These are phyloP conservation scores for Trichoderma polysporum DNA, from an alignment of 2,329 filamentous ascomycete species.

Conservation along the genomic window DNA sequence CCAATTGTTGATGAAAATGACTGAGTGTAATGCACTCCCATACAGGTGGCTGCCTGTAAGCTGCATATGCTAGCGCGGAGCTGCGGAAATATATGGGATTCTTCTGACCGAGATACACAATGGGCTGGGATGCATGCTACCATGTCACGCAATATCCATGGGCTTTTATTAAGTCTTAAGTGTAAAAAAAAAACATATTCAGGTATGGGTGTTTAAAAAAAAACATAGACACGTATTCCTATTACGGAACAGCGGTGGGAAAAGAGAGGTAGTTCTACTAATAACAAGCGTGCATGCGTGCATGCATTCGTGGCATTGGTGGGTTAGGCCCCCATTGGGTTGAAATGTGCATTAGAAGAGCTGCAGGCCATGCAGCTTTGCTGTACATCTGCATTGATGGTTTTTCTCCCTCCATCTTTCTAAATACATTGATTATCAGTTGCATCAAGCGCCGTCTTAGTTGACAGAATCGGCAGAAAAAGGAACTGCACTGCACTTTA, in stretches of 20 bases:
- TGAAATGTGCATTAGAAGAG: conserved; percentile 12
- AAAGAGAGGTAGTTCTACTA: neutral
- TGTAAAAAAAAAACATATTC: neutral
- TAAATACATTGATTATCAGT: neutral
- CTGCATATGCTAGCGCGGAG: neutral
- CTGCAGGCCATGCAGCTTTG: conserved; percentile 12
- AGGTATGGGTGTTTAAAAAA: neutral
- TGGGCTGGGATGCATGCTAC: neutral
- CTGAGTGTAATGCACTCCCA: neutral
- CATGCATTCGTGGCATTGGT: neutral
- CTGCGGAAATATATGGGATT: neutral
- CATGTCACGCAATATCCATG: neutral
- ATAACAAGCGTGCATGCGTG: neutral
- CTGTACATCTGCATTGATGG: neutral
- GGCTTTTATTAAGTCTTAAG: too few relatives aligned
- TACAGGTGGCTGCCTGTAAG: neutral
- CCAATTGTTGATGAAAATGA: neutral
- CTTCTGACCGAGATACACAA: neutral
- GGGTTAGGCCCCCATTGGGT: conserved; percentile 15
- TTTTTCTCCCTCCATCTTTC: neutral
- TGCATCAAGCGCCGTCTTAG: neutral
- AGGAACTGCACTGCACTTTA: neutral
- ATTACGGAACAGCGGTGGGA: neutral
- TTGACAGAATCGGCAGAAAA: neutral
- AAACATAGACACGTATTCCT: neutral